Evolutionary conservation across 208 protist genomes (phyloP).

Genomic region (Trypanosoma mega): DNA sequence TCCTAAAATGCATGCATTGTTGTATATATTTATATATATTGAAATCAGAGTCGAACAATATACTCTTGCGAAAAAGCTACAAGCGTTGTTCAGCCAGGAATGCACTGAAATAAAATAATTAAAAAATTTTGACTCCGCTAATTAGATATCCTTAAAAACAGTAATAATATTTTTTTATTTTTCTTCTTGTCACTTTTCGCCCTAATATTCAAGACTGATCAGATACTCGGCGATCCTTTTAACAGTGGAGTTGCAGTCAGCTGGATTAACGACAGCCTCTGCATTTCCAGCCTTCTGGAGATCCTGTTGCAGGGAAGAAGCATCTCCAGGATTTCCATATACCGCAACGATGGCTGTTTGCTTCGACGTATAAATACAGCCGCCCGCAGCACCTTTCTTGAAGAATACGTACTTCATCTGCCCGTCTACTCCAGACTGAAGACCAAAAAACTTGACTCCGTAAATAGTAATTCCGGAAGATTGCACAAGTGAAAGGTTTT

Average conservation of each 20-base stretch:
- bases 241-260: conserved; percentile 83
- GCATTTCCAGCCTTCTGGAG: conserved; percentile 35
- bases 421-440: conserved; percentile 71
- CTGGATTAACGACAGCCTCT: conserved; percentile 71
- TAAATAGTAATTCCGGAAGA: conserved; percentile 74
- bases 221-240: conserved; percentile 89
- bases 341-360: conserved; percentile 79
- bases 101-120: too few species aligned
- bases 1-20: too few species aligned
- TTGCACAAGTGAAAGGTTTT: conserved; percentile 61
- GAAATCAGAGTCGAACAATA: too few species aligned
- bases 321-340: conserved; percentile 73
- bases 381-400: conserved; percentile 85
- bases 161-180: too few species aligned
- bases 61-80: too few species aligned
- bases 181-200: neutral
- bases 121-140: conserved; percentile 14
- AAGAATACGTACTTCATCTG: conserved; percentile 84
- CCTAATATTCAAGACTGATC: conserved; percentile 79
- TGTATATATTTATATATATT: too few species aligned
- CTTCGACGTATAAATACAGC: conserved; percentile 86
- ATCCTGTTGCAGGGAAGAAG: conserved; percentile 57
- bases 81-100: too few species aligned
- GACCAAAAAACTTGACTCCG: conserved; percentile 86
- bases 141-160: conserved; percentile 1